Percentiles rank a stretch among this genome's conserved stretches.
These are phyloP conservation scores for Exophiala xenobiotica DNA, from an alignment of 2,329 filamentous ascomycete genomes.

Conservation along the genomic window DNA sequence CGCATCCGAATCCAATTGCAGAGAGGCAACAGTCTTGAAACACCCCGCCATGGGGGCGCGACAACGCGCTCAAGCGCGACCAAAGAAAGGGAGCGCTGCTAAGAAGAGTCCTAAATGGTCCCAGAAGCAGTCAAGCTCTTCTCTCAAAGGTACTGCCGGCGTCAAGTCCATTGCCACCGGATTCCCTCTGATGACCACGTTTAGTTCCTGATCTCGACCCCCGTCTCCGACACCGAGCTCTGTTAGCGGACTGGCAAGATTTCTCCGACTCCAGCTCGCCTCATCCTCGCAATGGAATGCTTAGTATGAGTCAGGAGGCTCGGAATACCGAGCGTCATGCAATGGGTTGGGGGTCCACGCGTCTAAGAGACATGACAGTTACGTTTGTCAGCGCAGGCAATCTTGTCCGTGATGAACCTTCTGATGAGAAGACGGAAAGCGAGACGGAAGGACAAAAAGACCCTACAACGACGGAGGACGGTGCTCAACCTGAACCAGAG, in stretches of 20 bases:
- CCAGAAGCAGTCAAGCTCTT: slow-evolving; percentile 17
- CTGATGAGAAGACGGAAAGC: not conserved
- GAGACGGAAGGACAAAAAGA: slow-evolving; percentile 1
- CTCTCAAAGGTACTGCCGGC: slow-evolving; percentile 11
- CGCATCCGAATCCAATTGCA: not conserved
- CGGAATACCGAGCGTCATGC: slow-evolving; percentile 55
- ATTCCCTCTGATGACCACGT: slow-evolving; percentile 9
- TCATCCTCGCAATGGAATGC: slow-evolving; percentile 20
- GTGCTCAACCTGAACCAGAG: not conserved
- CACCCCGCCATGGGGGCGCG: slow-evolving; percentile 27
- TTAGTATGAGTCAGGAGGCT: slow-evolving; percentile 59
- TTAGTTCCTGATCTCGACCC: slow-evolving; percentile 16
- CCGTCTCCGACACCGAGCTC: slow-evolving; percentile 8
- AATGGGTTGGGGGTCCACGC: slow-evolving; percentile 48
- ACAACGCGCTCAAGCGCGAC: slow-evolving; percentile 24
- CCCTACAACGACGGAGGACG: not conserved
- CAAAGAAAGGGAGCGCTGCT: slow-evolving; percentile 23
- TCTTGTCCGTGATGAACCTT: slow-evolving; percentile 38
- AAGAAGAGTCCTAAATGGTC: slow-evolving; percentile 18
- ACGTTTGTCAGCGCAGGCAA: slow-evolving; percentile 61
- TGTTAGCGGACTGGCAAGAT: slow-evolving; percentile 19
- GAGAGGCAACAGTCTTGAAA: not conserved
- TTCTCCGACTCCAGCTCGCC: slow-evolving; percentile 30
- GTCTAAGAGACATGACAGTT: slow-evolving; percentile 57
- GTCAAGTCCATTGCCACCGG: not conserved